Evolutionary conservation across 2,329 filamentous ascomycete genomes (phyloP), one percentile per base, ranked within the genome.

Genomic region (Acrodontium crateriforme): DNA sequence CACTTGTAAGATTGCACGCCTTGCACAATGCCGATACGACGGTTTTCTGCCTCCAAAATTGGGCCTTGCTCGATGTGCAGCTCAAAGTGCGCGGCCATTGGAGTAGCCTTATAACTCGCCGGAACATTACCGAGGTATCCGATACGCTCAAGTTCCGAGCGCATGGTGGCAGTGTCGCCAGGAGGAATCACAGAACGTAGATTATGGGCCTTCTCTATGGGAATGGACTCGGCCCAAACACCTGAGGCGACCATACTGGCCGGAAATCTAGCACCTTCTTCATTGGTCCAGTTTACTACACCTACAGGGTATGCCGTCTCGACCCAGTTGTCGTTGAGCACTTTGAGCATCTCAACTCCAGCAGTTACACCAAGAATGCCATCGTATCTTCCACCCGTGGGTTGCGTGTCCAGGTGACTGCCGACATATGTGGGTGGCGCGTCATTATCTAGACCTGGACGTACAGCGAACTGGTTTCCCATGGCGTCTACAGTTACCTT

Each of bases 51-150:
- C 44, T 85, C 74, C 1, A 91, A 63, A 18, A 82, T 69, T 0
- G 80, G 79, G 0, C 80, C 80, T 49, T 91, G 83, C 49, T 91
- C 82, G 29, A 87, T 87, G 46, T 89, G 81, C 7, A 89, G 63
- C 51, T 87, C 80, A 44, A 87, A 85, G 50, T 87, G 79, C 1
- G 78, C 79, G 1, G 70, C 76, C 54, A 84, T 71, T 0, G 76
- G 77, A 10, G 65, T 69, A 17, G 62, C 58, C 36, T 65, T 59
- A 48, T 76, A 62, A 29, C 62, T 71, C 13, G 69, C 68, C 6
- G 66, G 62, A 0, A 62, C 54, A 0, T 53, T 40, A 9, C 79
- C 80, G 0, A 82, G 55, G 38, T 80, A 84, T 1, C 74, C 73
- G 27, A 84, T 83, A 9, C 76, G 65, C 45, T 78, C 60, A 0